Conservation (phyloP, 768 basidiomycete genomes). For the Infundibulicybe gibba region DNA sequence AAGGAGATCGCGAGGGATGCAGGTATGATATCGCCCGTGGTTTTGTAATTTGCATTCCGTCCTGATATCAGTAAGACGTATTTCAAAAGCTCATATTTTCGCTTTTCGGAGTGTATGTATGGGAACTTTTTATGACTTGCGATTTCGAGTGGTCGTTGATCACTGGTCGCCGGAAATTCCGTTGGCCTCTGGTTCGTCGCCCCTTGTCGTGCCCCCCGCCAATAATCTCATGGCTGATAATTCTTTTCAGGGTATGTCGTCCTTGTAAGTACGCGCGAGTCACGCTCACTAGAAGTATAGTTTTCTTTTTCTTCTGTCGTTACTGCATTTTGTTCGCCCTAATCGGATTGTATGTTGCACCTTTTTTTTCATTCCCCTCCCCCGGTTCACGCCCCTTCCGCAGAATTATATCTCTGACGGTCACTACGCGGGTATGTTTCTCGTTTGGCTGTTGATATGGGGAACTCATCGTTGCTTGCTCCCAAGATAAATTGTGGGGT, state of each 20-base stretch:
- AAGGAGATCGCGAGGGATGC: constrained; percentile 39
- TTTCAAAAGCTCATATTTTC: constrained; percentile 58
- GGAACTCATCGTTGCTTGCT: constrained; percentile 1
- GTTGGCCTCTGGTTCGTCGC: constrained; percentile 64
- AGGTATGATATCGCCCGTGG: constrained; percentile 19
- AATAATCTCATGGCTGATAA: no score
- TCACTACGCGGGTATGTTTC: constrained; percentile 38
- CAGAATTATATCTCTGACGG: constrained; percentile 58
- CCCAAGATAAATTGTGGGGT: constrained; percentile 58
- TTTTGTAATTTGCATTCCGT: no score
- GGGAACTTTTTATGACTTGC: constrained; percentile 62
- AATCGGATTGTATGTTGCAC: constrained; percentile 46
- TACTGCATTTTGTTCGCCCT: constrained; percentile 70
- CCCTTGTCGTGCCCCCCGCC: no score
- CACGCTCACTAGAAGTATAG: constrained; percentile 15
- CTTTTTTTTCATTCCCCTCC: not conserved
- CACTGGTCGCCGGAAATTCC: constrained; percentile 51
- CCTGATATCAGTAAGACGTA: constrained; percentile 33
- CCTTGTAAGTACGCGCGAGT: no score
- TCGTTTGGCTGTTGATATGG: constrained; percentile 1
- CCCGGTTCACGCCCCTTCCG: not conserved
- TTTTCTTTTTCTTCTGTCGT: constrained; percentile 67
- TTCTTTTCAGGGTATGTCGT: no score
- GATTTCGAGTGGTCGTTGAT: constrained; percentile 69
- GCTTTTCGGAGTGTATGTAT: constrained; percentile 64